Evolutionary conservation across 192 early-diverging fungal genomes (phyloP).

Genomic region (Glomus cerebriforme): DNA sequence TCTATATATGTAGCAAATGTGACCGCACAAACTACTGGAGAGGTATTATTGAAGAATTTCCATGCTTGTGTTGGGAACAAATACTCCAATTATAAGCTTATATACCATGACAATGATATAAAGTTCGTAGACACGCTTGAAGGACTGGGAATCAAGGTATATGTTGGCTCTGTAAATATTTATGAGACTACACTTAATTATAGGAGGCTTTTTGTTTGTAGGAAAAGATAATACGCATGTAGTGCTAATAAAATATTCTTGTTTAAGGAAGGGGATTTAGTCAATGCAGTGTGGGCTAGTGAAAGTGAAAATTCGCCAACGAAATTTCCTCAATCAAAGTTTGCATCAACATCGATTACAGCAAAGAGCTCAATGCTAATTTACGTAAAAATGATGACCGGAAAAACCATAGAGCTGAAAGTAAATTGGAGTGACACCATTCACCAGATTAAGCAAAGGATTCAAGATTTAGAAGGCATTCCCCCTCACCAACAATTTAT

Average conservation of each 20-base stretch:
- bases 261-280: constrained; percentile 11
- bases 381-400: not conserved
- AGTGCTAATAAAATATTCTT: not conserved
- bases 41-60: not conserved
- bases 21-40: constrained; percentile 11
- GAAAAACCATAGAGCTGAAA: not conserved
- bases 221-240: not conserved
- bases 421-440: constrained; percentile 9
- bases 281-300: not conserved
- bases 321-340: too few species aligned
- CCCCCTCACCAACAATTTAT: not conserved
- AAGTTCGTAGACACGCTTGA: not conserved
- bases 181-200: too few species aligned
- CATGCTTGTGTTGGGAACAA: not conserved
- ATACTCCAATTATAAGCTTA: not conserved
- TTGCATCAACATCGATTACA: not conserved
- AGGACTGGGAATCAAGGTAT: constrained; percentile 7
- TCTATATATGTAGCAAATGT: constrained; percentile 16
- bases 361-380: not conserved
- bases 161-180: not conserved
- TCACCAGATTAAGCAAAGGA: constrained; percentile 9
- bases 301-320: not conserved
- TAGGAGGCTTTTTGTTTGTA: not conserved
- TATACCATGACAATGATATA: not conserved
- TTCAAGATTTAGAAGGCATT: constrained; percentile 7